Evolutionary conservation across 805 yeast species (phyloP).

Genomic region (Suhomyces faveliae): DNA sequence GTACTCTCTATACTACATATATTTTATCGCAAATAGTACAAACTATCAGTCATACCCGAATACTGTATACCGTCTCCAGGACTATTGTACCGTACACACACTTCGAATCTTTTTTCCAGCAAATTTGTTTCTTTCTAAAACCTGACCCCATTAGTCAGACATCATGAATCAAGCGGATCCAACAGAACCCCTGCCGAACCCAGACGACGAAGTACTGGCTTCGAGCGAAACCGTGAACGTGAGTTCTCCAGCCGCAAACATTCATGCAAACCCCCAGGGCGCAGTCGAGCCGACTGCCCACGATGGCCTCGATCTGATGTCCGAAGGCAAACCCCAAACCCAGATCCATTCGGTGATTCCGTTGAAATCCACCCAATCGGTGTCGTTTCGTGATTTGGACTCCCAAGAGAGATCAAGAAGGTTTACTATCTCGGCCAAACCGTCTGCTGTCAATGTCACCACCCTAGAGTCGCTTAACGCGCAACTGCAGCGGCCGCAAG

Average conservation of each 20-base stretch:
- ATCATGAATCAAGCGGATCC: not conserved
- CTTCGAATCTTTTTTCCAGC: not conserved
- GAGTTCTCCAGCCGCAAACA: not conserved
- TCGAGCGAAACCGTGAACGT: not conserved
- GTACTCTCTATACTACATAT: not conserved
- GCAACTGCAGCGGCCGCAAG: not conserved
- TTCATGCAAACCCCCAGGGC: not conserved
- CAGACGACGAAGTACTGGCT: not conserved
- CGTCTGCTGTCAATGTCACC: conserved; percentile 32
- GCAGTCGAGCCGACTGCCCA: no score
- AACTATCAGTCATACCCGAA: not conserved
- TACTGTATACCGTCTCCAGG: not conserved
- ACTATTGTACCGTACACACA: not conserved
- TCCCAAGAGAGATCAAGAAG: conserved; percentile 37
- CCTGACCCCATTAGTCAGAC: not conserved
- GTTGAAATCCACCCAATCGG: conserved; percentile 16
- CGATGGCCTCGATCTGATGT: not conserved
- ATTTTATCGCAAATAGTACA: not conserved
- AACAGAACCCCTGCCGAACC: conserved; percentile 1
- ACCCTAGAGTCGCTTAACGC: conserved; percentile 8
- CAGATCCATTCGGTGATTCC: conserved; percentile 7
- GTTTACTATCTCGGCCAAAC: conserved; percentile 45
- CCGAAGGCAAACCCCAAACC: not conserved
- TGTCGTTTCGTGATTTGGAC: conserved; percentile 37
- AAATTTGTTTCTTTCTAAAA: not conserved